Evolutionary conservation across 371 early-diverging fungal genomes (phyloP), one percentile per base, ranked within the genome.

Genomic region (Lichtheimia ramosa): DNA sequence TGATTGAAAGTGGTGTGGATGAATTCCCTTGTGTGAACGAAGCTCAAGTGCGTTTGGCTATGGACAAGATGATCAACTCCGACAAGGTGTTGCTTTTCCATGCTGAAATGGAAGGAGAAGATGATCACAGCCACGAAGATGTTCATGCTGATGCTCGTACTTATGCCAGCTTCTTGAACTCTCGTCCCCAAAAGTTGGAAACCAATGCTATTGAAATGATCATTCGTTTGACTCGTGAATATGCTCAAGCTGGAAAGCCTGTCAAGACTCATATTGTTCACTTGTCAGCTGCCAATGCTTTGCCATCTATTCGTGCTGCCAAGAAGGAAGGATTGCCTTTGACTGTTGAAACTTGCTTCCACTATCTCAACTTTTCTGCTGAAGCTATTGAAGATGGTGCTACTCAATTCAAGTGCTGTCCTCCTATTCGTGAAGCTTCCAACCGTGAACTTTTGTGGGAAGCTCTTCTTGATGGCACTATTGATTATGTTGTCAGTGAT

Each of bases 321-420:
- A 90, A 88, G 71, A 75, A 73, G 2, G 84, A 84, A 43, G 91
- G 91, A 52, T 65, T 87, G 54, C 85, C 83, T 5, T 68, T 92
- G 62, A 90, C 92, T 0, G 90, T 91, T 18, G 92, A 92, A 72
- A 92, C 92, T 0, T 91, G 91, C 73, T 90, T 88, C 73, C 92
- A 92, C 58, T 92, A 92, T 62, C 77, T 92, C 54, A 81, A 86
- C 52, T 78, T 92, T 51, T 77, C 68, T 51, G 73, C 92, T 6
- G 91, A 91, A 68, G 68, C 68, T n/a, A 85, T 92, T 23, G 86
- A 88, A 20, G 75, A 81, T 46, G 85, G 89, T 54, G 88, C 88
- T 18, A 92, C 92, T 25, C 86, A 91, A 66, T 92, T 82, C 84
- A 92, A 92, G 72, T 92, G 92, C 74, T 90, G 91, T 68, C 92